Evolutionary conservation across 495 filamentous ascomycete species (phyloP).

Genomic region (Tuber umbilicatum): DNA sequence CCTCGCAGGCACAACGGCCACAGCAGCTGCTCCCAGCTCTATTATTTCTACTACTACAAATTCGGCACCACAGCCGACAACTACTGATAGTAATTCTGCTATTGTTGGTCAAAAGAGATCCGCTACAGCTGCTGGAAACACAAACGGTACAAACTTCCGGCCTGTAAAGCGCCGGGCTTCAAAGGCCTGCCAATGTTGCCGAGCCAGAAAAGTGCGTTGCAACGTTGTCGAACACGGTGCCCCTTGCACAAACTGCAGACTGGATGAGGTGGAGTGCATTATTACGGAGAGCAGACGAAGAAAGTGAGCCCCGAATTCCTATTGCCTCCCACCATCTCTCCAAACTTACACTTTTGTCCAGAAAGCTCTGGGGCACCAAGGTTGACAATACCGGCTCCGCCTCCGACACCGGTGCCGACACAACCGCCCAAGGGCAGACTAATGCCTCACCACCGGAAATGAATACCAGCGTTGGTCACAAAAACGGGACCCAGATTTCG

Average conservation of each 20-base stretch:
- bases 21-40: background rate
- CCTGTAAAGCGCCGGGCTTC: conserved; percentile 76
- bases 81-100: background rate
- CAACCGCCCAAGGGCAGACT: conserved; percentile 28
- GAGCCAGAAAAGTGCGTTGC: conserved; percentile 85
- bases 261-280: conserved; percentile 82
- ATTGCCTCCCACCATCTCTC: background rate
- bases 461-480: conserved; percentile 20
- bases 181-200: conserved; percentile 79
- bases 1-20: background rate
- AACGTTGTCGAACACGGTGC: conserved; percentile 82
- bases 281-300: conserved; percentile 85
- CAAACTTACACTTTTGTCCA: conserved; percentile 16
- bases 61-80: background rate
- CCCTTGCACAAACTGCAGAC: conserved; percentile 81
- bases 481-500: conserved; percentile 20
- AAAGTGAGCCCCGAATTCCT: conserved; percentile 55
- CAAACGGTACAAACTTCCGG: conserved; percentile 40
- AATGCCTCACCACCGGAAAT: conserved; percentile 16
- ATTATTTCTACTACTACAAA: background rate
- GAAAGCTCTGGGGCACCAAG: conserved; percentile 42
- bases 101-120: conserved; percentile 36
- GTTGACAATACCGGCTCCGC: conserved; percentile 33
- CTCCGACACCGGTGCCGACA: conserved; percentile 28
- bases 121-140: conserved; percentile 21